These are phyloP conservation scores for Phialocephala sp. DNA, from an alignment of 2,329 filamentous ascomycete species.

Conservation along the genomic window DNA sequence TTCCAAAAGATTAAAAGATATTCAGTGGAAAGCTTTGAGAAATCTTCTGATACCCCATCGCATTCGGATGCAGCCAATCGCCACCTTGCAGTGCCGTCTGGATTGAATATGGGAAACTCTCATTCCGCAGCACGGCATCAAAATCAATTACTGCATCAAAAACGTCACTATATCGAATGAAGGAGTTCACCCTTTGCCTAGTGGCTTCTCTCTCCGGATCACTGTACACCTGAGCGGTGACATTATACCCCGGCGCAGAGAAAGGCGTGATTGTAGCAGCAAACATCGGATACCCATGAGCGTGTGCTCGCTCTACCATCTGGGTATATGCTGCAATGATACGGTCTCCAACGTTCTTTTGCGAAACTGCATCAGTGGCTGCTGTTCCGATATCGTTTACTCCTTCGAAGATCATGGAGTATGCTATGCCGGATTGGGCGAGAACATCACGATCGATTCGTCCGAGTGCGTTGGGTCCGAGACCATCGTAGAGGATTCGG, in stretches of 20 bases:
- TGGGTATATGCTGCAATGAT: constrained; percentile 64
- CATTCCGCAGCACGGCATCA: constrained; percentile 60
- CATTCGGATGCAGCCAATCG: constrained; percentile 69
- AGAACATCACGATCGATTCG: constrained; percentile 70
- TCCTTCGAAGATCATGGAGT: constrained; percentile 70
- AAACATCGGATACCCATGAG: constrained; percentile 60
- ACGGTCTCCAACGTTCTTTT: constrained; percentile 54
- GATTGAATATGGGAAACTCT: constrained; percentile 54
- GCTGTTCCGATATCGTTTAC: constrained; percentile 71
- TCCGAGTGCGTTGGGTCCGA: constrained; percentile 65
- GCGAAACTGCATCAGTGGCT: constrained; percentile 50
- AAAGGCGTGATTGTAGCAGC: constrained; percentile 73
- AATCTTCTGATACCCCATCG: constrained; percentile 62
- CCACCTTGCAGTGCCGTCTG: constrained; percentile 60
- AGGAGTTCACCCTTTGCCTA: constrained; percentile 62
- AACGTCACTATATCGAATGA: constrained; percentile 59
- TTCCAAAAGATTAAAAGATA: constrained; percentile 49
- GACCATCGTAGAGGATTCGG: constrained; percentile 63
- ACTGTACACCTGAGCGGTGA: constrained; percentile 55
- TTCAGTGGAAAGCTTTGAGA: constrained; percentile 63
- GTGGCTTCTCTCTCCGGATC: constrained; percentile 60
- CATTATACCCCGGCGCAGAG: constrained; percentile 45
- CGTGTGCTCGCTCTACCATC: constrained; percentile 60
- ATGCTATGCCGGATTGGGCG: constrained; percentile 60
- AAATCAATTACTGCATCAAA: constrained; percentile 71